Evolutionary conservation across 768 basidiomycete species (phyloP).

Genomic region (Nevesoporus exiguus): DNA sequence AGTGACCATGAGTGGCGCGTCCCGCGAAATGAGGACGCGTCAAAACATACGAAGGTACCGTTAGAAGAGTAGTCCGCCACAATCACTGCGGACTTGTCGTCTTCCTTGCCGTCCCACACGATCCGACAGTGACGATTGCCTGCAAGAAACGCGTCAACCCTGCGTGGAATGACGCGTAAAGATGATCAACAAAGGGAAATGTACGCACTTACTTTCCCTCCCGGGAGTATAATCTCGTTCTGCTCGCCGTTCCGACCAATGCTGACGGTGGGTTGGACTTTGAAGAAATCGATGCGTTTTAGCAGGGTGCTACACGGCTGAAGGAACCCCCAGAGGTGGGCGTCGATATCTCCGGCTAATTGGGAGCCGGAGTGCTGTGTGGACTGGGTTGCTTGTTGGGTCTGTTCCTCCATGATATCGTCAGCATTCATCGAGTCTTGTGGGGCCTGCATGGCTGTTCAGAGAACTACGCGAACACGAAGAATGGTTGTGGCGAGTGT

Average conservation of each 20-base stretch:
- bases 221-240: slow-evolving; percentile 58
- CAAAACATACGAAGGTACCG: slow-evolving; percentile 39
- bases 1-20: slow-evolving; percentile 12
- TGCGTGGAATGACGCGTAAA: slow-evolving; percentile 12
- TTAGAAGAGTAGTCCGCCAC: slow-evolving; percentile 40
- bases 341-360: slow-evolving; percentile 14
- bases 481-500: neutral
- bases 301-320: slow-evolving; percentile 56
- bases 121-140: slow-evolving; percentile 39
- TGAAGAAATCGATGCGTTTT: slow-evolving; percentile 61
- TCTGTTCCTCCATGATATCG: slow-evolving; percentile 31
- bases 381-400: slow-evolving; percentile 39
- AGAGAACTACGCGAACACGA: neutral
- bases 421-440: slow-evolving; percentile 27
- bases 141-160: slow-evolving; percentile 32
- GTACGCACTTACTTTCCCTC: slow-evolving; percentile 69
- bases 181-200: neutral
- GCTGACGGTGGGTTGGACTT: slow-evolving; percentile 42
- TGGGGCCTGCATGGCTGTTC: slow-evolving; percentile 13
- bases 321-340: slow-evolving; percentile 66
- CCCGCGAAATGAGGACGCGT: slow-evolving; percentile 17
- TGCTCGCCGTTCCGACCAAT: slow-evolving; percentile 50
- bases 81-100: slow-evolving; percentile 31
- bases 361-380: slow-evolving; percentile 37
- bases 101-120: slow-evolving; percentile 35